Percentiles rank a stretch among this genome's conserved stretches.
Conservation (phyloP, 139 green algal genomes). For the Micractinium conductrix region DNA sequence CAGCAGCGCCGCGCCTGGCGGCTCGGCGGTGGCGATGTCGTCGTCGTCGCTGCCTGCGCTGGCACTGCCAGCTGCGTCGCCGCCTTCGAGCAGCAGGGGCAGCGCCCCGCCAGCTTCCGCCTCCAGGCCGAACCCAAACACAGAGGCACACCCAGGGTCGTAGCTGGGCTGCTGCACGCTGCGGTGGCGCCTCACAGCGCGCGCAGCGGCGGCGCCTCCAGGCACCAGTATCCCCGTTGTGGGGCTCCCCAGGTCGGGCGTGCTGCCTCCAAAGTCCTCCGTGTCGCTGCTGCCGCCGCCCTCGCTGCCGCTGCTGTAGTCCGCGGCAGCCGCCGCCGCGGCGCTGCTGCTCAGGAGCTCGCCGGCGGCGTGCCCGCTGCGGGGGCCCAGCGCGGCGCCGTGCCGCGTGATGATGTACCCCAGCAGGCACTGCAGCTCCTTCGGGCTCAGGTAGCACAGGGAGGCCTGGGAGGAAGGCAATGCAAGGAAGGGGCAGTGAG, state of each 20-base stretch:
- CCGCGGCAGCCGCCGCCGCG: background rate
- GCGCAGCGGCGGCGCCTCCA: no score
- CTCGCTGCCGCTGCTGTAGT: background rate
- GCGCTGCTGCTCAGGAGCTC: constrained; percentile 26
- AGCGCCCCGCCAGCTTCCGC: background rate
- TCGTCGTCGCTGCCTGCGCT: background rate
- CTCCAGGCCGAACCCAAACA: background rate
- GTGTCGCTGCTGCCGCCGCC: constrained; percentile 6
- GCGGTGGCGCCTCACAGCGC: no score
- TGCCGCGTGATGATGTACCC: constrained; percentile 17
- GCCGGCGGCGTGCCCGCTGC: constrained; percentile 7
- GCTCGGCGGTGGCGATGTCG: background rate
- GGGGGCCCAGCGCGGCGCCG: constrained; percentile 4
- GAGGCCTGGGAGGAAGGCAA: background rate
- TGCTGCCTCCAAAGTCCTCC: background rate
- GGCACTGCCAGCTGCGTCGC: background rate
- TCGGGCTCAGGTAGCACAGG: background rate
- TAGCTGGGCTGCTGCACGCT: background rate
- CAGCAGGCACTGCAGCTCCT: constrained; percentile 32
- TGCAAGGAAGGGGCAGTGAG: no score
- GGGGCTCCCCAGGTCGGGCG: constrained; percentile 9
- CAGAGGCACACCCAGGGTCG: constrained; percentile 22
- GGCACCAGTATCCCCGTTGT: background rate
- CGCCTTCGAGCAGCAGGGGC: background rate
- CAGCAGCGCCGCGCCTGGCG: background rate